Evolutionary conservation across 148 eudicot species (phyloP).

Genomic region (Mesembryanthemum crystallinum): DNA sequence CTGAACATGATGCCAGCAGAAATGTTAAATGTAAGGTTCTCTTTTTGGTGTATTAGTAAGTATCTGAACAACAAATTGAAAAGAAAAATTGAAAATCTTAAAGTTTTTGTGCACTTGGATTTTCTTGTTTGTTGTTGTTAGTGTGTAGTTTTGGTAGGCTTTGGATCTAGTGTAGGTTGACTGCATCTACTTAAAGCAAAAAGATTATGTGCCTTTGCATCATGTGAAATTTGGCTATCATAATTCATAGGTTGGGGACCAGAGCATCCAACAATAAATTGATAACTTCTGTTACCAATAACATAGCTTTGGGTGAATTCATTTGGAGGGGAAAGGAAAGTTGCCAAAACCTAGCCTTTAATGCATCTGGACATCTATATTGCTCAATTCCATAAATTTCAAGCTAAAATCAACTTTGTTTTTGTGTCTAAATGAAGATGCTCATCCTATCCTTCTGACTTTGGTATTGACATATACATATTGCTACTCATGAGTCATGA

Average conservation of each 20-base stretch:
- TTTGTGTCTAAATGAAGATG: too few relatives aligned
- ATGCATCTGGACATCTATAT: not conserved
- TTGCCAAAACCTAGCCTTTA: not conserved
- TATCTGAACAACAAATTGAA: not conserved
- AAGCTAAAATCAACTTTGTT: too few relatives aligned
- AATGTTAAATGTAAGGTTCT: conserved; percentile 5
- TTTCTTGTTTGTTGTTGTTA: not conserved
- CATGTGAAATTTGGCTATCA: conserved; percentile 23
- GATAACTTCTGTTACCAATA: conserved; percentile 3
- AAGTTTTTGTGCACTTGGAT: too few relatives aligned
- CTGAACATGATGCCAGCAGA: conserved; percentile 1
- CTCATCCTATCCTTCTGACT: too few relatives aligned
- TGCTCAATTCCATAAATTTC: not conserved
- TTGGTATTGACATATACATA: too few relatives aligned
- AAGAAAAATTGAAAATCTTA: too few relatives aligned
- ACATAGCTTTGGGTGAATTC: not conserved
- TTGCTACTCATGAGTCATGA: too few relatives aligned
- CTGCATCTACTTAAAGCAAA: not conserved
- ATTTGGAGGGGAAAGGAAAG: not conserved
- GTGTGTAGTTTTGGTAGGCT: not conserved
- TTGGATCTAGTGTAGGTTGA: conserved; percentile 13
- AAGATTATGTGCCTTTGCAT: not conserved
- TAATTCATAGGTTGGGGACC: not conserved
- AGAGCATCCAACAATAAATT: not conserved
- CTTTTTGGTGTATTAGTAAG: conserved; percentile 17